A percentile compares a stretch with the other conserved stretches of the same genome.
phyloP scores from a whole-genome alignment of 306 rosid genomes.

The Vachellia collinsii region DNA sequence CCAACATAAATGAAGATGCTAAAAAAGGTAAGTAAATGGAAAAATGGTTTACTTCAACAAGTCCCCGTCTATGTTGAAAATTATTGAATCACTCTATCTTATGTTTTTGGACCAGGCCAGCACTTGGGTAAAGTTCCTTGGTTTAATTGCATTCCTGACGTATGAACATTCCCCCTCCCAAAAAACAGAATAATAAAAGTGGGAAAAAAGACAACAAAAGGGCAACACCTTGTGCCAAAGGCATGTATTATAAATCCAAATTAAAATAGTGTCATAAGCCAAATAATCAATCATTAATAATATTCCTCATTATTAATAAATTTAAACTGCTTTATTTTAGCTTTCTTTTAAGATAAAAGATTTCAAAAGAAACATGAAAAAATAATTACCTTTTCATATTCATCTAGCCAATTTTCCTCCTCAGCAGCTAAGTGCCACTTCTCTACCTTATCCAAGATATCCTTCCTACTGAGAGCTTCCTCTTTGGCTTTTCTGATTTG shows the following conservation, averaged over 20 bases:
- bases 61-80: not conserved
- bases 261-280: not conserved
- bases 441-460: slow-evolving; percentile 86
- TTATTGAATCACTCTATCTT: not conserved
- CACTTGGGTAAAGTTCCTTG: not conserved
- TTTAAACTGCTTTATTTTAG: slow-evolving; percentile 11
- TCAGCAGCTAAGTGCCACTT: slow-evolving; percentile 83
- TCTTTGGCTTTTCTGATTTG: slow-evolving; percentile 80
- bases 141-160: not conserved
- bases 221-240: not conserved
- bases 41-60: not conserved
- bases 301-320: not conserved
- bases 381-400: slow-evolving; percentile 80
- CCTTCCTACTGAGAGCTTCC: slow-evolving; percentile 86
- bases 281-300: not conserved
- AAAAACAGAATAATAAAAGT: not conserved
- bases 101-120: not conserved
- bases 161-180: not conserved
- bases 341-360: not conserved
- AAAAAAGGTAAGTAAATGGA: not conserved
- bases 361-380: slow-evolving; percentile 3
- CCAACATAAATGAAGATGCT: slow-evolving; percentile 2
- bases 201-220: not conserved
- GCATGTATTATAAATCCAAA: not conserved
- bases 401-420: slow-evolving; percentile 97